Percentiles rank a stretch among this genome's conserved stretches.
Evolutionary conservation across 495 filamentous ascomycete species (phyloP).

Genomic region (Umbilicaria muhlenbergii): DNA sequence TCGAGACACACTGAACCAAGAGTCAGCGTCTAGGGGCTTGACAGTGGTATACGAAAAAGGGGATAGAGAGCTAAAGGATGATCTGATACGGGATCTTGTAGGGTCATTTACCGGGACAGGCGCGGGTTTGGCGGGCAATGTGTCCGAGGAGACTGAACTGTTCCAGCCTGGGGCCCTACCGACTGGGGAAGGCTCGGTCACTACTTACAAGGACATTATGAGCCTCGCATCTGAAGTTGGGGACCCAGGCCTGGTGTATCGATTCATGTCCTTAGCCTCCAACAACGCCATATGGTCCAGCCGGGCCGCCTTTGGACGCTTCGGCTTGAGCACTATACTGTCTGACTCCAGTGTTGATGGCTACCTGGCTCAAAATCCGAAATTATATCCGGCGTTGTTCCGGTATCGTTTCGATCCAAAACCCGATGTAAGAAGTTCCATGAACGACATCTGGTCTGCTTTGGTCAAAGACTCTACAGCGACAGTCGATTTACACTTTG

Average conservation of each 20-base stretch:
- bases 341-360: slow-evolving; percentile 67
- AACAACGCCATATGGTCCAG: slow-evolving; percentile 94
- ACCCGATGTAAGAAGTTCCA: slow-evolving; percentile 75
- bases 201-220: slow-evolving; percentile 92
- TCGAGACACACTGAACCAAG: slow-evolving; percentile 84
- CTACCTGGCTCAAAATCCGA: slow-evolving; percentile 62
- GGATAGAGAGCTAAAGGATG: slow-evolving; percentile 58
- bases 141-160: slow-evolving; percentile 76
- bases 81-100: slow-evolving; percentile 74
- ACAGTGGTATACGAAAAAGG: slow-evolving; percentile 86
- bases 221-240: slow-evolving; percentile 84
- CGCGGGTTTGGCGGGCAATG: slow-evolving; percentile 54
- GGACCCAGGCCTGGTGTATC: slow-evolving; percentile 85
- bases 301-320: slow-evolving; percentile 83
- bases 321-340: slow-evolving; percentile 81
- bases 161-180: slow-evolving; percentile 90
- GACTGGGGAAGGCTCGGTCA: slow-evolving; percentile 79
- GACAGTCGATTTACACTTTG: slow-evolving; percentile 61
- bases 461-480: slow-evolving; percentile 68
- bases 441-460: slow-evolving; percentile 95
- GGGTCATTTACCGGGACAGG: slow-evolving; percentile 67
- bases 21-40: slow-evolving; percentile 82
- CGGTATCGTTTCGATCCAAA: slow-evolving; percentile 93
- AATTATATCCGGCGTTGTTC: slow-evolving; percentile 87
- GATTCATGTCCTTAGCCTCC: slow-evolving; percentile 89